Evolutionary conservation across 2,329 filamentous ascomycete species (phyloP).

Genomic region (Paecilomyces sp.): DNA sequence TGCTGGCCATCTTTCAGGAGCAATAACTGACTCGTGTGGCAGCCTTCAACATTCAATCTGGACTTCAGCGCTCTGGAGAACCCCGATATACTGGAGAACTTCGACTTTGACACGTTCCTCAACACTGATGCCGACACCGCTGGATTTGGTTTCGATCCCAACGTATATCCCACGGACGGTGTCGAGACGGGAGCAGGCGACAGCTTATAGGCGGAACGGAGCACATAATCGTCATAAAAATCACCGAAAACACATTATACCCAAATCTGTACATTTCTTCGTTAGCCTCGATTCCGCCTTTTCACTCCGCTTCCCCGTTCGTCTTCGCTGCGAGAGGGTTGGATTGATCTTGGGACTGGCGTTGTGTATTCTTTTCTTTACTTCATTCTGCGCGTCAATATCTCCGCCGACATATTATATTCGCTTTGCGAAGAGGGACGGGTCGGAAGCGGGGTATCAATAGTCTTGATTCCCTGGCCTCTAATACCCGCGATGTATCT

Average conservation of each 20-base stretch:
- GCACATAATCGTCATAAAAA: background rate
- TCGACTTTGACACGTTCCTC: slow-evolving; percentile 62
- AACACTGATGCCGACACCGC: slow-evolving; percentile 46
- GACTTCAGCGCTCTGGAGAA: slow-evolving; percentile 41
- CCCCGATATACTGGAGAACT: slow-evolving; percentile 44
- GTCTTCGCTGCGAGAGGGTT: slow-evolving; percentile 8
- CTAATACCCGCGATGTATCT: slow-evolving; percentile 9
- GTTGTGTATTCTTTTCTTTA: slow-evolving; percentile 27
- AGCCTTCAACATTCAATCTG: slow-evolving; percentile 23
- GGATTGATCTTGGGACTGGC: slow-evolving; percentile 23
- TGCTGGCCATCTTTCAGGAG: background rate
- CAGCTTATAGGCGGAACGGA: slow-evolving; percentile 25
- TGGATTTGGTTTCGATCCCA: slow-evolving; percentile 37
- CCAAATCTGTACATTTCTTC: slow-evolving; percentile 27
- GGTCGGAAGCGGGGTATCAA: slow-evolving; percentile 9
- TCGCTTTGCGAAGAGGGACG: slow-evolving; percentile 6
- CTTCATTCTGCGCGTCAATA: slow-evolving; percentile 9
- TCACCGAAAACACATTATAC: slow-evolving; percentile 2
- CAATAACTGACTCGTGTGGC: background rate
- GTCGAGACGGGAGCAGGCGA: slow-evolving; percentile 37
- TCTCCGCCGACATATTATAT: background rate
- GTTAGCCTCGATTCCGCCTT: slow-evolving; percentile 6
- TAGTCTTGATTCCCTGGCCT: slow-evolving; percentile 16
- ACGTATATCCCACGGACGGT: slow-evolving; percentile 30
- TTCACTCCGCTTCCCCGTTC: slow-evolving; percentile 3